Conservation (phyloP, 345 rosid genomes). For the Stellera chamaejasme region DNA sequence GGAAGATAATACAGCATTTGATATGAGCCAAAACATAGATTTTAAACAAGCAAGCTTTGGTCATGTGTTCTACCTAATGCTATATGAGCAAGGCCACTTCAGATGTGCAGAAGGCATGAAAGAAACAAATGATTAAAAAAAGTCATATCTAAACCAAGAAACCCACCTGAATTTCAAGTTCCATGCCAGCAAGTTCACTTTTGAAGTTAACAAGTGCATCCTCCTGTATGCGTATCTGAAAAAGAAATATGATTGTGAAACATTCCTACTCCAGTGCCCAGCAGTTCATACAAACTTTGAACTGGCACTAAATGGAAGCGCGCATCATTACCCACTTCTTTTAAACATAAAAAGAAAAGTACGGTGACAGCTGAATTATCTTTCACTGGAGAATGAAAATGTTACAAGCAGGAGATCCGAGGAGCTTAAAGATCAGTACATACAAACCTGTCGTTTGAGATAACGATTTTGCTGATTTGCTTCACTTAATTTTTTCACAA, state of each 20-base stretch:
- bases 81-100: too few species aligned
- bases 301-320: not conserved
- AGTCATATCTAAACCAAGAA: slow-evolving; percentile 3
- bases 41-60: too few species aligned
- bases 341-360: not conserved
- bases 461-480: slow-evolving; percentile 89
- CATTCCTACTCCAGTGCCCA: not conserved
- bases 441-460: slow-evolving; percentile 74
- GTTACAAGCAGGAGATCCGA: not conserved
- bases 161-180: slow-evolving; percentile 71
- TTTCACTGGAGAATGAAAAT: not conserved
- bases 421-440: not conserved
- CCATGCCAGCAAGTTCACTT: slow-evolving; percentile 73
- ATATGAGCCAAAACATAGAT: too few species aligned
- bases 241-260: slow-evolving; percentile 1
- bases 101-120: too few species aligned
- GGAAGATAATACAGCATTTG: too few species aligned
- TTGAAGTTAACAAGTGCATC: slow-evolving; percentile 56
- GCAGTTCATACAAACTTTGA: not conserved
- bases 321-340: not conserved
- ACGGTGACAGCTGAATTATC: not conserved
- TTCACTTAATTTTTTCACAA: slow-evolving; percentile 69
- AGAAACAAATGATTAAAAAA: not conserved
- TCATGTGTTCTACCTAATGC: too few species aligned
- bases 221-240: slow-evolving; percentile 51